Evolutionary conservation across 164 flowering plant species (phyloP).

Genomic region (Kingdonia uniflora): DNA sequence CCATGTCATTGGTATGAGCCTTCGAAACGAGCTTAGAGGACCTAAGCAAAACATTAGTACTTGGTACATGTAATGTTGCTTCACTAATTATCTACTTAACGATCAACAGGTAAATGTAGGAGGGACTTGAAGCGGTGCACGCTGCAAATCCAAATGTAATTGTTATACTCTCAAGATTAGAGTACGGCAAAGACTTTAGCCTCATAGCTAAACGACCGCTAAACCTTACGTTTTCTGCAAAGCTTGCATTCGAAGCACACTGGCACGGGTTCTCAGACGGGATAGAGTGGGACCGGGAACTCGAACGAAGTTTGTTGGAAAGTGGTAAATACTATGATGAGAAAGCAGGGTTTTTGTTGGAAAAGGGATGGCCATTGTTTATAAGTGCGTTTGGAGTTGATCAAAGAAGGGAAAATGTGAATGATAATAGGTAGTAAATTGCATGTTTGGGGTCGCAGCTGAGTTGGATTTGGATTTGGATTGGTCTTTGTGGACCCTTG

Average conservation of each 20-base stretch:
- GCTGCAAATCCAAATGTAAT: constrained; percentile 60
- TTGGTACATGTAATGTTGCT: constrained; percentile 92
- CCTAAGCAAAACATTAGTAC: constrained; percentile 42
- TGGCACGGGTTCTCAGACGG: constrained; percentile 64
- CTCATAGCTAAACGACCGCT: constrained; percentile 33
- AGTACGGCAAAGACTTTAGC: constrained; percentile 43
- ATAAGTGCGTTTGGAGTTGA: constrained; percentile 76
- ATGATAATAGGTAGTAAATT: constrained; percentile 66
- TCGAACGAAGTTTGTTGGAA: constrained; percentile 56
- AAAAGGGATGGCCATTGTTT: constrained; percentile 59
- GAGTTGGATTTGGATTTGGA: constrained; percentile 68
- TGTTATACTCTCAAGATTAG: constrained; percentile 61
- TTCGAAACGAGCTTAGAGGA: constrained; percentile 88
- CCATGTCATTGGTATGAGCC: constrained; percentile 77
- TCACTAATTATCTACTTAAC: no score
- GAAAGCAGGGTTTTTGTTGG: constrained; percentile 38
- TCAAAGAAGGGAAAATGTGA: constrained; percentile 46
- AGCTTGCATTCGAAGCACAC: constrained; percentile 58
- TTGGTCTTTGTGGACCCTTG: constrained; percentile 67
- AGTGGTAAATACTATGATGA: constrained; percentile 26
- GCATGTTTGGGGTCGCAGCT: constrained; percentile 63
- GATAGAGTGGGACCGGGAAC: constrained; percentile 42
- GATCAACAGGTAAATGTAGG: constrained; percentile 66
- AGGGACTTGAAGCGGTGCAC: constrained; percentile 83
- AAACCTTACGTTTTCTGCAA: constrained; percentile 37